Conservation (phyloP, 2,329 filamentous ascomycete species). For the Trichophyton equinum region DNA sequence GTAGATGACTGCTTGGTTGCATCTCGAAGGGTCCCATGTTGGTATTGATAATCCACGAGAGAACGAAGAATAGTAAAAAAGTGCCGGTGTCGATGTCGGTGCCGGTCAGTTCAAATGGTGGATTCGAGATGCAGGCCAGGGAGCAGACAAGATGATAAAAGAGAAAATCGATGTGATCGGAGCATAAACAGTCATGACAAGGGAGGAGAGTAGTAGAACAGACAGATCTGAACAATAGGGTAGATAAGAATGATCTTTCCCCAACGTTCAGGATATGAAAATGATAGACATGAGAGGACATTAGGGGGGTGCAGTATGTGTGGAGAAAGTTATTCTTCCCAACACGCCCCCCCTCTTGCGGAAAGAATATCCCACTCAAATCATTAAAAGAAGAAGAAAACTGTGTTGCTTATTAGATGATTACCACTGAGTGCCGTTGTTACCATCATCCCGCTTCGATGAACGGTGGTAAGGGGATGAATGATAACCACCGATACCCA, state of each 20-base stretch:
- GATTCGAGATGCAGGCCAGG: conserved; percentile 1
- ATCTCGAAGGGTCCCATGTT: neutral
- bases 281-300: neutral
- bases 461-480: conserved; percentile 37
- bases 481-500: conserved; percentile 23
- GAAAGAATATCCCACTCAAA: neutral
- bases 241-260: neutral
- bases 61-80: neutral
- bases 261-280: conserved; percentile 3
- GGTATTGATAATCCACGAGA: neutral
- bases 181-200: conserved; percentile 1
- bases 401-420: conserved; percentile 11
- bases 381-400: neutral
- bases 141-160: neutral
- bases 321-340: too few species aligned
- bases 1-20: neutral
- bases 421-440: conserved; percentile 35
- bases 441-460: conserved; percentile 42
- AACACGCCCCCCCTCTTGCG: neutral
- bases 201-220: neutral
- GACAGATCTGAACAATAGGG: neutral
- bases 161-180: neutral
- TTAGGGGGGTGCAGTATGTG: neutral
- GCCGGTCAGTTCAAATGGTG: neutral
- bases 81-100: neutral